Percentiles rank a stretch among this genome's conserved stretches.
phyloP scores from a whole-genome alignment of 768 basidiomycete genomes.

The Lactarius quietus region DNA sequence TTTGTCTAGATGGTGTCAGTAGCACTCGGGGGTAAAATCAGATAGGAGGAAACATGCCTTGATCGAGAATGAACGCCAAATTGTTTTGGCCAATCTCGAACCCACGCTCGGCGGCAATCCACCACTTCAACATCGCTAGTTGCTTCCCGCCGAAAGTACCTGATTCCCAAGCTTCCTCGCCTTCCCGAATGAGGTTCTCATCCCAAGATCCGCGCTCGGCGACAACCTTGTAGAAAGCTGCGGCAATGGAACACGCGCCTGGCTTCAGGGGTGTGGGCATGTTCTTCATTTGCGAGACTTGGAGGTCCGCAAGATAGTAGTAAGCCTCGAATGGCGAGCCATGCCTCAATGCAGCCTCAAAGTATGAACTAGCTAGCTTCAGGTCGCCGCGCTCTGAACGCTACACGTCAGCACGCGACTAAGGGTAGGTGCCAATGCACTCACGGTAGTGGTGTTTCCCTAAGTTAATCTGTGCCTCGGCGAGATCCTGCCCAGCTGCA shows the following conservation, averaged over 20 bases:
- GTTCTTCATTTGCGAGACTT: constrained; percentile 54
- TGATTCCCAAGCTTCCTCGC: constrained; percentile 70
- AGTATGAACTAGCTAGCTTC: constrained; percentile 60
- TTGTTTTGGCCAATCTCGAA: constrained; percentile 95
- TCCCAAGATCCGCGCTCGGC: constrained; percentile 89
- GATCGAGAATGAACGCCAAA: constrained; percentile 86
- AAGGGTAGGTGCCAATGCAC: constrained; percentile 23
- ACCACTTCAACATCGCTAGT: constrained; percentile 88
- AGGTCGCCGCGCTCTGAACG: constrained; percentile 64
- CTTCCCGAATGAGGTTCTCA: constrained; percentile 77
- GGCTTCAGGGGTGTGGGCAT: constrained; percentile 49
- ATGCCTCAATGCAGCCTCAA: constrained; percentile 79
- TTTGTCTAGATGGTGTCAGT: constrained; percentile 47
- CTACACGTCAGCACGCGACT: constrained; percentile 12
- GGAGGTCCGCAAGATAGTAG: constrained; percentile 86
- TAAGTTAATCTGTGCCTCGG: constrained; percentile 89
- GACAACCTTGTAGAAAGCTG: constrained; percentile 91
- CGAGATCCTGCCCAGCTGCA: constrained; percentile 84
- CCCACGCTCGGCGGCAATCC: constrained; percentile 91
- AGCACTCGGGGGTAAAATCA: background rate
- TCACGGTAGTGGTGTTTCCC: constrained; percentile 74
- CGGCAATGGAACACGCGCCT: constrained; percentile 84
- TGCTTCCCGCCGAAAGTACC: constrained; percentile 70
- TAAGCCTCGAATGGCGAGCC: constrained; percentile 95
- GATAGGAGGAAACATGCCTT: constrained; percentile 50